Evolutionary conservation across 371 early-diverging fungal genomes (phyloP).

Genomic region (Mucor velutinosus): DNA sequence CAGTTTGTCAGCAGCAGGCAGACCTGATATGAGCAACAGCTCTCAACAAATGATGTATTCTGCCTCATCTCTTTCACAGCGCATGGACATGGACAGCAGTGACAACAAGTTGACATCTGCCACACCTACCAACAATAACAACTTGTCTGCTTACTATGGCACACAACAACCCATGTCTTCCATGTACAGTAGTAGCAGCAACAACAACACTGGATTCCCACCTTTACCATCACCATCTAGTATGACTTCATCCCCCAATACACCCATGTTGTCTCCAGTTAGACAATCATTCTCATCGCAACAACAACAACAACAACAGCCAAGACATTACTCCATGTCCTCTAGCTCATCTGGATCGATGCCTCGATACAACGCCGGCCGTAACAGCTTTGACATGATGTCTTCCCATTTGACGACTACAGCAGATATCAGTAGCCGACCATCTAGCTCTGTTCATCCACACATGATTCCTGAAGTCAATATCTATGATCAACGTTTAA

Average conservation of each 20-base stretch:
- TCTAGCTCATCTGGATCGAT: constrained; percentile 20
- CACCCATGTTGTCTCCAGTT: constrained; percentile 46
- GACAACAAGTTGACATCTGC: constrained; percentile 11
- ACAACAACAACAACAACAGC: constrained; percentile 17
- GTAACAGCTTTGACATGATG: constrained; percentile 26
- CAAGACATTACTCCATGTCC: constrained; percentile 30
- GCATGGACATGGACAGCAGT: constrained; percentile 29
- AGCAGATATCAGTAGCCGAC: not conserved
- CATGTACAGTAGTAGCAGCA: constrained; percentile 10
- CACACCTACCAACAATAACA: not conserved
- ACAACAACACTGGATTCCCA: constrained; percentile 27
- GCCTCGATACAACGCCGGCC: constrained; percentile 13
- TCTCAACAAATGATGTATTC: constrained; percentile 28
- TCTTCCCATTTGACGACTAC: not conserved
- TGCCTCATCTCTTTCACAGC: constrained; percentile 18
- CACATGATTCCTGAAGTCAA: constrained; percentile 28
- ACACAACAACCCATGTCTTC: constrained; percentile 8
- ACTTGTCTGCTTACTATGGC: constrained; percentile 19
- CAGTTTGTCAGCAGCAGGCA: constrained; percentile 25
- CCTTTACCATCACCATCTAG: constrained; percentile 42
- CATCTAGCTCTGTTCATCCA: constrained; percentile 20
- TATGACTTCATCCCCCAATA: constrained; percentile 41
- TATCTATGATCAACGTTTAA: constrained; percentile 10
- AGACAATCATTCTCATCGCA: constrained; percentile 31
- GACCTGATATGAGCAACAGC: constrained; percentile 44